Evolutionary conservation across 2,329 filamentous ascomycete species (phyloP), one percentile per base, ranked within the genome.

Genomic region (Alternaria dauci): DNA sequence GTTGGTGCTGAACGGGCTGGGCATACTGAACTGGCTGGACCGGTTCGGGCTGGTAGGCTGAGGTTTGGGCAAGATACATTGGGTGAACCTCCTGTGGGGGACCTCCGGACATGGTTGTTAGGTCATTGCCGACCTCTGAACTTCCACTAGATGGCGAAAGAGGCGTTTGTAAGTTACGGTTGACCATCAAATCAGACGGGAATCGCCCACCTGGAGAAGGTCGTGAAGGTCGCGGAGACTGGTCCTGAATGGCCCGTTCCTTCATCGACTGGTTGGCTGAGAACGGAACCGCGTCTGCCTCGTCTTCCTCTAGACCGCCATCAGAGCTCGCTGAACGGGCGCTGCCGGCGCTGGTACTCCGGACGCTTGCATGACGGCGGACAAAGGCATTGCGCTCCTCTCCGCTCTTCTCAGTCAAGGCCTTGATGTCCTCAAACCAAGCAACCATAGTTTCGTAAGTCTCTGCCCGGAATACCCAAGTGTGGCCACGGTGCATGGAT

Each of bases 171-270:
- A 93, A 89, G 85, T 91, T 89, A 83, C 92, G 89, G 79, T 93
- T 91, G 78, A 96, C 87, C 83, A 93, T 89, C 72, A 98, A 84
- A 84, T 97, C 94, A 81, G 92, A 96, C 81, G 94, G 94, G 83
- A 99, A 99, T 80, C 94, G 89, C 84, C 94, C 94, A 89, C 94
- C 94, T 89, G 93, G 89, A 86, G 92, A 88, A 77, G 92, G 91
- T 79, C 93, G 89, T 79, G 86, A 86, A 71, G 86, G 83, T 70
- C 77, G 74, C 70, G 53, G 51, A 44, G 62, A 62, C 62, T 80
- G 77, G 55, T 79, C 77, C 62, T 65, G 75, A 63, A 66, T 67
- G 59, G 73, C 62, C 67, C 72, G 75, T 65, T 69, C 75, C 44
- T 72, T 72, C 70, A 81, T 66, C 36, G 81, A 80, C 43, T 81